These are phyloP conservation scores for Neopestalotiopsis rosae DNA, from an alignment of 2,329 filamentous ascomycete genomes.

Conservation along the genomic window DNA sequence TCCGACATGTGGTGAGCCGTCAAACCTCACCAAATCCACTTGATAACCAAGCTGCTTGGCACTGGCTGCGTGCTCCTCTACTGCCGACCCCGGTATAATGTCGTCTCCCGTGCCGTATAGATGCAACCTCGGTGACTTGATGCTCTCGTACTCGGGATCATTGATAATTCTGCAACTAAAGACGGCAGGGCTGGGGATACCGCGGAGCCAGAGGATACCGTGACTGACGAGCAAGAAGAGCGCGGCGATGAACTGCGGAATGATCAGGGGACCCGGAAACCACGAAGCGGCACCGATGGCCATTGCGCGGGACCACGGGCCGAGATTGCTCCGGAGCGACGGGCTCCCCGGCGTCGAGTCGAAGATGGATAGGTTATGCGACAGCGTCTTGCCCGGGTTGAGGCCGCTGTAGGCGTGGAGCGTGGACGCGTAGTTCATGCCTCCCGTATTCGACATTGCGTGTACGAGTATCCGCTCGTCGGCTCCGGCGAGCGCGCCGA, in stretches of 20 bases:
- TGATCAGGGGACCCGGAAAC: constrained; percentile 54
- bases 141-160: constrained; percentile 39
- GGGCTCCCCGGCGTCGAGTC: constrained; percentile 60
- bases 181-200: constrained; percentile 45
- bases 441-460: constrained; percentile 64
- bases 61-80: constrained; percentile 57
- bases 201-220: constrained; percentile 39
- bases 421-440: constrained; percentile 56
- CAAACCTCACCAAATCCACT: constrained; percentile 57
- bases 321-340: constrained; percentile 47
- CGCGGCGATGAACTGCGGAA: constrained; percentile 54
- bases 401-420: constrained; percentile 50
- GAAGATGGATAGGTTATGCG: constrained; percentile 52
- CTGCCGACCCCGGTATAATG: constrained; percentile 60
- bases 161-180: constrained; percentile 45
- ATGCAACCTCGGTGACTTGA: constrained; percentile 54
- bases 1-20: constrained; percentile 64
- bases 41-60: constrained; percentile 54
- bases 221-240: constrained; percentile 45
- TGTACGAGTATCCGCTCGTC: constrained; percentile 52
- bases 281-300: constrained; percentile 51
- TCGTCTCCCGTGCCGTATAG: constrained; percentile 64
- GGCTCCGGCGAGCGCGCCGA: constrained; percentile 43
- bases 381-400: constrained; percentile 42
- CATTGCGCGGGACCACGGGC: constrained; percentile 59